Base-by-base conservation (phyloP, 768 basidiomycete species). In the Suillus subluteus region DNA sequence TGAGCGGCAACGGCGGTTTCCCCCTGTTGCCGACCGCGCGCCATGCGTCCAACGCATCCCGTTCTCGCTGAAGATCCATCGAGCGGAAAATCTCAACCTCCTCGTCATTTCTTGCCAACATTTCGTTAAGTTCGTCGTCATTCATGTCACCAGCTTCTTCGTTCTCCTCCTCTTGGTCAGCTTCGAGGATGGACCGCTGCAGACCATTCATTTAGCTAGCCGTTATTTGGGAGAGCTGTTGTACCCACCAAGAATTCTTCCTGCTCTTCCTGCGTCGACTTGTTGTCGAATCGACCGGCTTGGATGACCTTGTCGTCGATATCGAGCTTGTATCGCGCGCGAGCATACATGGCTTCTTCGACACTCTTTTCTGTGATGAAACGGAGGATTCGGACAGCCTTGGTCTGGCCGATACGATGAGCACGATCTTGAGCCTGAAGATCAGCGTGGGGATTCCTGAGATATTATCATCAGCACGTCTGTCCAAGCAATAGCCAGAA, bases 261-360 rank as follows among this genome's bases (percentile, higher is more conserved):
- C 71, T 98, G 96, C 76, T 99, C 98, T 76, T 97, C 96, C 70
- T 95, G 93, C 4, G 96, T 97, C 26, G 96, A 97, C 80, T 97
- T 97, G 81, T 99, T 97, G 77, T 99, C 98, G 80, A 98, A 98
- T 56, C 95, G 95, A 84, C 97, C 97, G 63, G 96, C 96, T 82
- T 98, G 97, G 73, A 98, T 98, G 80, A 98, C 97, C 79, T 99
- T 99, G 82, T 97, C 96, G 76, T 99, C 98, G 73, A 99, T 96
- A 73, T 97, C 97, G 37, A 98, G 91, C 83, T 99, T 99, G 80
- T 89, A 94, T 66, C 94, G 88, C 6, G 98, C 98, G 69, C 96
- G 88, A 55, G 94, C 92, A 68, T 98, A 92, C 88, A 99, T 98
- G 4, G 96, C 95, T 79, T 99, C 98, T 80, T 99, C 98, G 30